These are phyloP conservation scores for Kodamaea sagamina DNA, from an alignment of 805 yeast species.

Conservation along the genomic window DNA sequence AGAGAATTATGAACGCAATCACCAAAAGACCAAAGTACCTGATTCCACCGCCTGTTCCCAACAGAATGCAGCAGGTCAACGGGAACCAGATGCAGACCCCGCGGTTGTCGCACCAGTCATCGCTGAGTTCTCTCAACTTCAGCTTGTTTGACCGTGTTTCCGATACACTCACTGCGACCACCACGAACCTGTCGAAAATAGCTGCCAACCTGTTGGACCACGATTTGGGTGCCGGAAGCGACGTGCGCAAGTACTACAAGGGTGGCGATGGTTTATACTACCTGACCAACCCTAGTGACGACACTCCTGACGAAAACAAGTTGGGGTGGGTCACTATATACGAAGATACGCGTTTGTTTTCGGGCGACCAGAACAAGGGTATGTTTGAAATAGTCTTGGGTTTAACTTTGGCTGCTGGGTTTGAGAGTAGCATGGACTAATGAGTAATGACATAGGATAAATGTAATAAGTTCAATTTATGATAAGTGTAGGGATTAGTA, in stretches of 20 bases:
- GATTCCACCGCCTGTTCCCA: slow-evolving; percentile 12
- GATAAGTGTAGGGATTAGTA: no score
- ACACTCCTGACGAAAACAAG: slow-evolving; percentile 59
- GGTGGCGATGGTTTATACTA: slow-evolving; percentile 60
- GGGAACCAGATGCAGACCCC: not conserved
- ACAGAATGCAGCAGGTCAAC: slow-evolving; percentile 4
- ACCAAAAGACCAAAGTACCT: slow-evolving; percentile 21
- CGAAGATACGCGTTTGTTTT: slow-evolving; percentile 40
- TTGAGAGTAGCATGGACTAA: slow-evolving; percentile 26
- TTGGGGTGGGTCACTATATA: slow-evolving; percentile 67
- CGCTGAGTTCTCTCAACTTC: slow-evolving; percentile 6
- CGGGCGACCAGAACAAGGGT: slow-evolving; percentile 33
- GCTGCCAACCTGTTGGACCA: slow-evolving; percentile 18
- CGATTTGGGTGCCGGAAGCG: slow-evolving; percentile 28
- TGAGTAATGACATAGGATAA: slow-evolving; percentile 7
- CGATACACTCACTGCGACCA: not conserved
- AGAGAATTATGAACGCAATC: slow-evolving; percentile 38
- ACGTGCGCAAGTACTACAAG: slow-evolving; percentile 34
- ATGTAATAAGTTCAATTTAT: no score
- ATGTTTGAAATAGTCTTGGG: slow-evolving; percentile 59
- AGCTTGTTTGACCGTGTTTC: slow-evolving; percentile 6
- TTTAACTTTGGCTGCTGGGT: slow-evolving; percentile 53
- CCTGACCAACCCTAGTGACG: slow-evolving; percentile 53
- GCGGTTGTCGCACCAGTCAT: slow-evolving; percentile 9
- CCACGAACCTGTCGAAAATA: slow-evolving; percentile 1